Evolutionary conservation across 2,329 filamentous ascomycete species (phyloP), one percentile per base, ranked within the genome.

Genomic region (Chalaropsis thielavioides): DNA sequence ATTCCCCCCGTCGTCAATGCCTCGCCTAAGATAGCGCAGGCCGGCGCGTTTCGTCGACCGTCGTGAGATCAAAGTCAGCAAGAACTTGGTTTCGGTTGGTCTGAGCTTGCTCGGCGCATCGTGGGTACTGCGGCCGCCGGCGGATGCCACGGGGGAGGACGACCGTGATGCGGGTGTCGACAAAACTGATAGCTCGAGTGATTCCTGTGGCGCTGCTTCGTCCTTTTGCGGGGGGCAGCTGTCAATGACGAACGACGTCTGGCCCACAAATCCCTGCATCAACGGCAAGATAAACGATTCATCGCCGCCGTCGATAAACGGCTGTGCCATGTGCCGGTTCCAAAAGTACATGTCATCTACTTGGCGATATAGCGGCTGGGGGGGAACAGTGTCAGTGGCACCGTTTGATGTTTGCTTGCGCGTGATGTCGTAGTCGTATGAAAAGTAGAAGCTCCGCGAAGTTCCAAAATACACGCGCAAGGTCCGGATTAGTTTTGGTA

Each of bases 211-310:
- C 13, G 78, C 74, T 56, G 66, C 66, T n/a, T 68, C 74, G 63
- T 85, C 82, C 13, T 76, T 70, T 70, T 83, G 83, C 0, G 81
- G 78, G 2, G 83, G 83, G 27, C 83, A 71, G 69, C 76, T 79
- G 70, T 90, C 87, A 27, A 92, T 83, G 8, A 85, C 81, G 72
- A 99, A 97, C 1, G 85, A 79, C 68, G 84, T 80, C 74, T 97
- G 94, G 0, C 92, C 92, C 22, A 99, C 84, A 70, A 97, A 99
- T 0, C 94, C 94, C 75, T 97, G 94, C 75, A 99, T 88, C 2
- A 99, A 70, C 1, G 94, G 94, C 24, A 97, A 76, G 0, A 88
- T 80, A 64, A 95, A 81, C 0, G 79, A 77, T 70, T 90, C 83
- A 24, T 89, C 83, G 0, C 88, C 85, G n/a, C 82, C 80, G 19